These are phyloP conservation scores for Citrus cavaleriei DNA, from an alignment of 345 rosid genomes.

Conservation along the genomic window DNA sequence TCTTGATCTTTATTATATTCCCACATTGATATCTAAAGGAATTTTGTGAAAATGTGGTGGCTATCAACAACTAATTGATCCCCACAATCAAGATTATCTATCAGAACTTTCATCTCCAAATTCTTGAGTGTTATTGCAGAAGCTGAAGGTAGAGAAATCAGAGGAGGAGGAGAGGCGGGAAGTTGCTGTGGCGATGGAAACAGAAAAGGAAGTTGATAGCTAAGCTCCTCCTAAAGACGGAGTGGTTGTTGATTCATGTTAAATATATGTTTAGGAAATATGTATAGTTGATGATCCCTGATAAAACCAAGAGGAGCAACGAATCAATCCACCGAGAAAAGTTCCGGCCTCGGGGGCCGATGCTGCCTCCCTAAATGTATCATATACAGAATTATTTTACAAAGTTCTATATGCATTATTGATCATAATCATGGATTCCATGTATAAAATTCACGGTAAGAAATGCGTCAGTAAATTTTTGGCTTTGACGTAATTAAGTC, in stretches of 20 bases:
- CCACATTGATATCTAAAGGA: no score
- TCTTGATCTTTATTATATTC: background rate
- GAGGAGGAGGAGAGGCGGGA: constrained; percentile 23
- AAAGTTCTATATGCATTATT: no score
- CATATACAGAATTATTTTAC: no score
- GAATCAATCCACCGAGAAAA: background rate
- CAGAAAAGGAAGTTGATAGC: constrained; percentile 20
- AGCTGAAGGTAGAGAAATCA: constrained; percentile 34
- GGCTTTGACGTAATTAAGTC: no score
- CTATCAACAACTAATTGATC: background rate
- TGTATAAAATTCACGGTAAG: no score
- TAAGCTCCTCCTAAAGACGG: constrained; percentile 13
- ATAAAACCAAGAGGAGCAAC: background rate
- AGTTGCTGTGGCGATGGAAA: constrained; percentile 23
- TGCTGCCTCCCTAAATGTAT: background rate
- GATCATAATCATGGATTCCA: no score
- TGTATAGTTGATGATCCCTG: background rate
- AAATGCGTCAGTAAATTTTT: no score
- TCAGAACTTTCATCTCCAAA: background rate
- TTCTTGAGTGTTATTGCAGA: constrained; percentile 24
- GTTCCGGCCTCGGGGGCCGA: background rate
- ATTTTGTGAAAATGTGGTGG: background rate
- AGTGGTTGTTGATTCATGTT: constrained; percentile 18
- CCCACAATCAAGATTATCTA: background rate
- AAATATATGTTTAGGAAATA: background rate